Percentiles rank a stretch among this genome's conserved stretches.
Conservation (phyloP, 2,329 filamentous ascomycete species). For the Aspergillus pseudonomiae region DNA sequence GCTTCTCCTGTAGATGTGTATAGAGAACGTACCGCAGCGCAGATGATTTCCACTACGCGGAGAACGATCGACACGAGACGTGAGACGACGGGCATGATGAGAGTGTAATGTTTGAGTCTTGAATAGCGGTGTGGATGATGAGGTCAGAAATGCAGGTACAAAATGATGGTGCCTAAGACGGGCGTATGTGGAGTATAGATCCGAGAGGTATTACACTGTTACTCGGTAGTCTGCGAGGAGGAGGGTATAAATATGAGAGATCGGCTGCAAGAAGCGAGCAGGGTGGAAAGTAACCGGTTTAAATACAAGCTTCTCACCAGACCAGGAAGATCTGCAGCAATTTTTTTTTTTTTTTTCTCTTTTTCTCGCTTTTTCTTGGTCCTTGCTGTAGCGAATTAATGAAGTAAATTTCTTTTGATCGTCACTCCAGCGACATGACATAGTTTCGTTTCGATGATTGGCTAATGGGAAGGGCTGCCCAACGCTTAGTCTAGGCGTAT, state of each 20-base stretch:
- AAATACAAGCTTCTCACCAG: constrained; percentile 12
- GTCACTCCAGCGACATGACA: constrained; percentile 20
- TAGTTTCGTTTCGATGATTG: constrained; percentile 17
- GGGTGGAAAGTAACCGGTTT: constrained; percentile 8
- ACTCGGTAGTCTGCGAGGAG: not conserved
- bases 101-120: not conserved
- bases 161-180: not conserved
- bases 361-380: not conserved
- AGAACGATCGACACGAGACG: constrained; percentile 61
- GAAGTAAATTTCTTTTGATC: constrained; percentile 9
- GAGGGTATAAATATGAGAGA: not conserved
- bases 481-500: constrained; percentile 12
- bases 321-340: constrained; percentile 9
- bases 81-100: constrained; percentile 54
- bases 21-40: constrained; percentile 61
- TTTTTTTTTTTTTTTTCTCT: not conserved
- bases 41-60: constrained; percentile 66
- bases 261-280: constrained; percentile 3
- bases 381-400: constrained; percentile 7
- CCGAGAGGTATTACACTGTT: not conserved
- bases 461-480: constrained; percentile 14
- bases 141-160: not conserved
- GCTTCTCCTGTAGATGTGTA: not conserved
- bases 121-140: not conserved
- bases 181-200: not conserved